Evolutionary conservation across 2,329 filamentous ascomycete species (phyloP).

Genomic region (Keithomyces neogunnii): DNA sequence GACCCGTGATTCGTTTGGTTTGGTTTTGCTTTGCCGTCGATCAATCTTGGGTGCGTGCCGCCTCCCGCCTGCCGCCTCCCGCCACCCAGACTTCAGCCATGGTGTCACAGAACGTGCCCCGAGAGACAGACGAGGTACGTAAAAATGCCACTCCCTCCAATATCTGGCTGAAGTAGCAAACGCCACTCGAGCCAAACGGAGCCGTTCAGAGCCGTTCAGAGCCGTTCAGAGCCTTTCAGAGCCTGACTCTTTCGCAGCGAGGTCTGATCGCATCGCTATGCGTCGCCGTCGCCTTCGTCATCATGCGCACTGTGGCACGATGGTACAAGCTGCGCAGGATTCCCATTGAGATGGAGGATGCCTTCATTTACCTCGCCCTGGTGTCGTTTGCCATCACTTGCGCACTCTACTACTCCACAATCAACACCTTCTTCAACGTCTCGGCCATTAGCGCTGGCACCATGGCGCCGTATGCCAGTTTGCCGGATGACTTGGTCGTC

Average conservation of each 20-base stretch:
- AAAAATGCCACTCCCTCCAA: not conserved
- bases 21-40: not conserved
- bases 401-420: constrained; percentile 11
- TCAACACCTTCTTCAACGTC: constrained; percentile 11
- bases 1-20: not conserved
- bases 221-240: not conserved
- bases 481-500: constrained; percentile 5
- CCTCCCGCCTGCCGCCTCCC: not conserved
- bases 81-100: constrained; percentile 1
- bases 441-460: constrained; percentile 3
- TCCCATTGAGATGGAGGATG: constrained; percentile 9
- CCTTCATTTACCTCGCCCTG: constrained; percentile 12
- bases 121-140: constrained; percentile 7
- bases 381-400: constrained; percentile 10
- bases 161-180: not conserved
- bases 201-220: too few relatives aligned
- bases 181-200: too few relatives aligned
- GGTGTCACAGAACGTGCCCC: constrained; percentile 9
- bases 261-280: constrained; percentile 9
- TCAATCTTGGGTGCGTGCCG: not conserved
- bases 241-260: not conserved
- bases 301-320: constrained; percentile 10
- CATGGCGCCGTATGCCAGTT: constrained; percentile 7
- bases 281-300: constrained; percentile 9
- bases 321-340: constrained; percentile 10